phyloP scores from a whole-genome alignment of 495 filamentous ascomycete genomes.

The Evernia prunastri region DNA sequence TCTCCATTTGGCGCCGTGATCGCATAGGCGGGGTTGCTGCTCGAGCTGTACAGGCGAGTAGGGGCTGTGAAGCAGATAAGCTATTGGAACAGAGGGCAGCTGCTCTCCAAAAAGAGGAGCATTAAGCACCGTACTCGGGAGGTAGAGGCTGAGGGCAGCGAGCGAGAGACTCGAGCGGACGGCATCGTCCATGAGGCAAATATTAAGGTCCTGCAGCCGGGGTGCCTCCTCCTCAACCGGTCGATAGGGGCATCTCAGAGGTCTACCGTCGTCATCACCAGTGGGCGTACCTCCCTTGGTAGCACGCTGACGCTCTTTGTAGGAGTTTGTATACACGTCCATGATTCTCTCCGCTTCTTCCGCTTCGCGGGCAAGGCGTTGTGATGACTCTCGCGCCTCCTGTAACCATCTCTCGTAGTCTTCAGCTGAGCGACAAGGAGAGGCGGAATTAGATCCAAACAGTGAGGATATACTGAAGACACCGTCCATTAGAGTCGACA shows the following conservation, averaged over 20 bases:
- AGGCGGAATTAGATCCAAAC: slow-evolving; percentile 29
- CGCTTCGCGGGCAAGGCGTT: slow-evolving; percentile 11
- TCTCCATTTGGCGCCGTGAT: slow-evolving; percentile 37
- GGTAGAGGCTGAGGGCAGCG: neutral
- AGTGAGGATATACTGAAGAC: slow-evolving; percentile 44
- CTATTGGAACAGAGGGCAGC: slow-evolving; percentile 31
- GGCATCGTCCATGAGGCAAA: neutral
- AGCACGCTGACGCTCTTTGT: neutral
- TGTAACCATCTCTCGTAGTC: slow-evolving; percentile 18
- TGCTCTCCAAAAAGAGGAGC: slow-evolving; percentile 4
- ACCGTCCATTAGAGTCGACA: slow-evolving; percentile 48
- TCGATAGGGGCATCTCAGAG: slow-evolving; percentile 18
- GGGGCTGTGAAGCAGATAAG: slow-evolving; percentile 40
- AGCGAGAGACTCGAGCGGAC: neutral
- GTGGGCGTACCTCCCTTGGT: neutral
- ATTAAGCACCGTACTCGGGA: neutral
- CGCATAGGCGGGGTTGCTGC: slow-evolving; percentile 30
- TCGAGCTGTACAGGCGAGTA: slow-evolving; percentile 51
- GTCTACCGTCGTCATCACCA: neutral
- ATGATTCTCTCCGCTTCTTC: slow-evolving; percentile 16
- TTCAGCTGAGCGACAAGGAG: slow-evolving; percentile 4
- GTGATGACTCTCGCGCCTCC: slow-evolving; percentile 11
- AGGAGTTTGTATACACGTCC: slow-evolving; percentile 14
- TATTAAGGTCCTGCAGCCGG: neutral
- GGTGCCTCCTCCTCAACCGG: slow-evolving; percentile 15